Evolutionary conservation across 139 green algal genomes (phyloP), one percentile per base, ranked within the genome.

Genomic region (Chlorella vulgaris): DNA sequence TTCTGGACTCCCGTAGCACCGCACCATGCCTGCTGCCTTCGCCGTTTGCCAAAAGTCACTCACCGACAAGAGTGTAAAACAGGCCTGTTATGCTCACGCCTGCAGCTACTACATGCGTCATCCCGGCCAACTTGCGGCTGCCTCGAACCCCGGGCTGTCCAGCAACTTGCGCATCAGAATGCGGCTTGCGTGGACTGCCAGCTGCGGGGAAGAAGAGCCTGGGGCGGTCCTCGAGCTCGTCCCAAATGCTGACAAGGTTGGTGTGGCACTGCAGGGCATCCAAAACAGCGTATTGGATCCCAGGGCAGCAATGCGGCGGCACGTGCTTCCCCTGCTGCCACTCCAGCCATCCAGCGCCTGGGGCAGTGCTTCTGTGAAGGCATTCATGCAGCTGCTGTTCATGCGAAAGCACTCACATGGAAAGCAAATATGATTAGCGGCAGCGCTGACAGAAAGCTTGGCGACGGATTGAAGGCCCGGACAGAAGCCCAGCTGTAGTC

Each of bases 351-450:
- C n/a, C n/a, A n/a, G n/a, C n/a, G n/a, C n/a, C n/a, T n/a, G n/a
- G n/a, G n/a, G n/a, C n/a, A n/a, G n/a, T n/a, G n/a, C n/a, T n/a
- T n/a, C n/a, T n/a, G n/a, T n/a, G n/a, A n/a, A n/a, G n/a, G 18
- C 26, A 33, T 13, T 22, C 29, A 38, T n/a, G n/a, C 5, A 22
- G 29, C 26, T 4, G 26, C 13, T 39, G 33, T 6, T 8, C 13
- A 13, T 51, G 65, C 65, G 43, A 33, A 36, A 4, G 13, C 38
- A n/a, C 43, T 62, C 36, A 66, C 71, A 31, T 81, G 78, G 43
- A 93, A 93, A n/a, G 91, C 91, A 84, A 96, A 96, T 0, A 95
- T 86, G 0, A 94, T 60, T 43, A 96, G 93, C 58, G 86, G 87
- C 22, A 96, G 42, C 26, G 69, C 80, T 4, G 58, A 36, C 18